Evolutionary conservation across 1,284 basidiomycete species (phyloP).

Genomic region (Rhodotorula sp.): DNA sequence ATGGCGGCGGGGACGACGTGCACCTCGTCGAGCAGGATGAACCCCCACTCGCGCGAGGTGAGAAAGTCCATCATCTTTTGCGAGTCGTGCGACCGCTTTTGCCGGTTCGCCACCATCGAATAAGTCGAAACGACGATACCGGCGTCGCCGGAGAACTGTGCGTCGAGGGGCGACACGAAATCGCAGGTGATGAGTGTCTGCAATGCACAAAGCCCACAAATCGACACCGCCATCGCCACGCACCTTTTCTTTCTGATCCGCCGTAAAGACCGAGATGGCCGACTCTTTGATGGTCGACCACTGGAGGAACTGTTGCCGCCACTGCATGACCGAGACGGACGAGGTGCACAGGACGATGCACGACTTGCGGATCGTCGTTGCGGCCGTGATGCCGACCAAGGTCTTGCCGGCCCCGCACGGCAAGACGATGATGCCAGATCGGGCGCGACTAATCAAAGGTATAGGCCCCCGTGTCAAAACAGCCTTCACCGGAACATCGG

Average conservation of each 20-base stretch:
- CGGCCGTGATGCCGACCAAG: slow-evolving; percentile 96
- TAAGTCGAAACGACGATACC: slow-evolving; percentile 97
- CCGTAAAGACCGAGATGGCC: slow-evolving; percentile 92
- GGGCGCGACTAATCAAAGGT: slow-evolving; percentile 66
- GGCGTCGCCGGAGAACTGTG: slow-evolving; percentile 83
- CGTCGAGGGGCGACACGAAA: neutral
- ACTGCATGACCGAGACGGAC: slow-evolving; percentile 95
- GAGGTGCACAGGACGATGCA: slow-evolving; percentile 97
- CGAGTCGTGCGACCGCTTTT: slow-evolving; percentile 91
- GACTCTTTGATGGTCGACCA: slow-evolving; percentile 96
- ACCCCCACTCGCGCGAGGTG: slow-evolving; percentile 91
- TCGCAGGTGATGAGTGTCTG: neutral
- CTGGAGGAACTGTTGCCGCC: slow-evolving; percentile 93
- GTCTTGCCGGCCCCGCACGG: slow-evolving; percentile 99
- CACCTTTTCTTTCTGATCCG: slow-evolving; percentile 93
- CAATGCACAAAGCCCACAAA: neutral
- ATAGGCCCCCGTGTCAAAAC: too few species aligned
- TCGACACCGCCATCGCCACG: slow-evolving; percentile 29
- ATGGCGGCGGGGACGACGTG: slow-evolving; percentile 96
- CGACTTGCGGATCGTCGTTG: slow-evolving; percentile 98
- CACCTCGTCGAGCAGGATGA: slow-evolving; percentile 91
- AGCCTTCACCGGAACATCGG: neutral
- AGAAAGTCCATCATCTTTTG: slow-evolving; percentile 99
- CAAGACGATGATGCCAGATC: slow-evolving; percentile 96
- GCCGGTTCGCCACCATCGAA: slow-evolving; percentile 96